Evolutionary conservation across 148 eudicot species (phyloP), one percentile per base, ranked within the genome.

Genomic region (Selenicereus undatus): DNA sequence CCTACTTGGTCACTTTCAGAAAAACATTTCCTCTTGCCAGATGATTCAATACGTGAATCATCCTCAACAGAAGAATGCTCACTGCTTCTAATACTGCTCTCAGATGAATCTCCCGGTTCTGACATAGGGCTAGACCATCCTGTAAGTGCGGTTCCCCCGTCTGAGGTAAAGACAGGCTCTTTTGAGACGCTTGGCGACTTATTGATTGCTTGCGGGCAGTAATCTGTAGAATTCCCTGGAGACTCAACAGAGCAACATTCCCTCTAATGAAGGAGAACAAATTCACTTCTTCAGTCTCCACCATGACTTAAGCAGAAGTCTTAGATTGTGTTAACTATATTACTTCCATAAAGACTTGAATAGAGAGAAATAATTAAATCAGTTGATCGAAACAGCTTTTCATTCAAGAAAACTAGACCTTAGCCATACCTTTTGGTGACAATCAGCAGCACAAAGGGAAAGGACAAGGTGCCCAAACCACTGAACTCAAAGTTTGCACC

Each of bases 161-260:
- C 78, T 35, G 79, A 77, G 77, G 68, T 56, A 10, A 73, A 27
- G 42, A 42, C 60, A 56, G 48, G 78, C 76, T 76, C 82, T 76
- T 72, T 45, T 11, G 75, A 22, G 26, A 78, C 73, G 45, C 29
- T 80, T 66, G 74, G 65, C n/a, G 83, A 79, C 80, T 86, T 81
- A 17, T 78, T 35, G 58, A 70, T 43, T 29, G 77, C 51, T 20
- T 68, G 79, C 32, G 70, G 76, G 76, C 78, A 4, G 73, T 76
- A 69, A 73, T 83, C 88, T 1, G 84, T 81, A 79, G 90, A 79
- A 83, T 84, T 82, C 68, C 87, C 83, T 56, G 71, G 78, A 58
- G 84, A 87, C 74, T 88, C 92, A 77, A 85, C 81, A 52, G 90
- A 86, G 84, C 82, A 82, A 81, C 91, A 91, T 84, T 90, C 90